Evolutionary conservation across 768 basidiomycete genomes (phyloP), one percentile per base, ranked within the genome.

Genomic region (Trametes coccinea): DNA sequence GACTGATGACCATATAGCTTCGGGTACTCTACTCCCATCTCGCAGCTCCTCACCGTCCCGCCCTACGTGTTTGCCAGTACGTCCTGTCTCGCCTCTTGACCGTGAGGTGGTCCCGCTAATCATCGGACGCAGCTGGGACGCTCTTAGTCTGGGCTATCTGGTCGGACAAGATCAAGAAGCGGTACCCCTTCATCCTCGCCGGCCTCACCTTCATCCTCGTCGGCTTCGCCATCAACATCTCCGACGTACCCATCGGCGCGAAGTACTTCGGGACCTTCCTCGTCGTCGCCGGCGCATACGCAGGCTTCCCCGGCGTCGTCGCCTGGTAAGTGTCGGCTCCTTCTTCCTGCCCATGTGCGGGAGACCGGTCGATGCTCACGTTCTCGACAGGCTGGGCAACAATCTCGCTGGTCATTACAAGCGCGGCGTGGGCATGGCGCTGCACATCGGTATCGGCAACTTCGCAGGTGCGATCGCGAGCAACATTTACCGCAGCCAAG

Each of bases 201-300:
- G 83, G 82, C 0, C 80, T 83, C 3, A 14, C 75, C 2, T 76
- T 84, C 72, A 79, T 78, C 56, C 70, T 86, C 46, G 76, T 86
- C 31, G 88, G 88, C 0, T 89, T 85, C 68, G 59, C 77, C 0
- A 88, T 89, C 72, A 86, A 88, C 67, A 84, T 89, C 55, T 82
- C 85, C 0, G 68, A 79, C 16, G 82, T 74, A 0, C 66, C 81
- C 0, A 69, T 69, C 49, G 84, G 85, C 0, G 83, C 76, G 30
- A 89, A 89, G 72, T 90, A 90, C 70, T 87, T 89, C 63, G 89
- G 87, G 1, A 88, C 84, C 0, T 91, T 86, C 77, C 82, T 90
- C 59, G 80, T 82, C 29, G 87, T 89, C 10, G 76, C 79, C 0
- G 89, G 89, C 17, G 78, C 79, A 41, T 89, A 87, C 63, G 79